These are phyloP conservation scores for Sarcodon sp. DNA, from an alignment of 768 basidiomycete species.

Conservation along the genomic window DNA sequence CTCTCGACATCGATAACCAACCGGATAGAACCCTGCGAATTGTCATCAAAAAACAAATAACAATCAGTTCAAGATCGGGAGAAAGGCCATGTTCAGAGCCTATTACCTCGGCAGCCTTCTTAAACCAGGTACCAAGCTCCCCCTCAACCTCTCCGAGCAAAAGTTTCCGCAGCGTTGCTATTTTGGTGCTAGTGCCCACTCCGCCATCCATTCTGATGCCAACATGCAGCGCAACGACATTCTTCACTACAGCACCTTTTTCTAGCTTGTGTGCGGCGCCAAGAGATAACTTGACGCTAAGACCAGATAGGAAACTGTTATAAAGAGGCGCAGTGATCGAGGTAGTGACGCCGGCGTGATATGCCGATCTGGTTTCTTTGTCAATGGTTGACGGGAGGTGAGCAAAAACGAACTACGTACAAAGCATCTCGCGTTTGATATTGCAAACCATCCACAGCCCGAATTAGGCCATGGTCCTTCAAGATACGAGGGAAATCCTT, in stretches of 20 bases:
- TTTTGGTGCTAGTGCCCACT: conserved; percentile 63
- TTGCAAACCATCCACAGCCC: conserved; percentile 52
- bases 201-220: conserved; percentile 28
- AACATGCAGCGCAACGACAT: conserved; percentile 26
- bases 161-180: conserved; percentile 56
- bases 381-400: not conserved
- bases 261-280: conserved; percentile 27
- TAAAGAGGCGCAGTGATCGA: conserved; percentile 25
- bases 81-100: not conserved
- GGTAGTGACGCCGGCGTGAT: conserved; percentile 32
- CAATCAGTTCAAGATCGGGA: not conserved
- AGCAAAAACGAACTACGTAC: conserved; percentile 8
- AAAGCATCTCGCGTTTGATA: conserved; percentile 25
- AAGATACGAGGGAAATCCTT: conserved; percentile 27
- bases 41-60: not conserved
- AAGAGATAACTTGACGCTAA: conserved; percentile 29
- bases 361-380: conserved; percentile 23
- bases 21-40: conserved; percentile 37
- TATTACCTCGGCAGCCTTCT: conserved; percentile 17
- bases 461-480: conserved; percentile 29
- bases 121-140: conserved; percentile 18
- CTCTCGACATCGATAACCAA: conserved; percentile 59
- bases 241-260: conserved; percentile 27
- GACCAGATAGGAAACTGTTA: conserved; percentile 20
- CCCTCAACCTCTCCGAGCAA: conserved; percentile 27